Base-by-base conservation (phyloP, 2,329 filamentous ascomycete species). In the Ilyonectria robusta region DNA sequence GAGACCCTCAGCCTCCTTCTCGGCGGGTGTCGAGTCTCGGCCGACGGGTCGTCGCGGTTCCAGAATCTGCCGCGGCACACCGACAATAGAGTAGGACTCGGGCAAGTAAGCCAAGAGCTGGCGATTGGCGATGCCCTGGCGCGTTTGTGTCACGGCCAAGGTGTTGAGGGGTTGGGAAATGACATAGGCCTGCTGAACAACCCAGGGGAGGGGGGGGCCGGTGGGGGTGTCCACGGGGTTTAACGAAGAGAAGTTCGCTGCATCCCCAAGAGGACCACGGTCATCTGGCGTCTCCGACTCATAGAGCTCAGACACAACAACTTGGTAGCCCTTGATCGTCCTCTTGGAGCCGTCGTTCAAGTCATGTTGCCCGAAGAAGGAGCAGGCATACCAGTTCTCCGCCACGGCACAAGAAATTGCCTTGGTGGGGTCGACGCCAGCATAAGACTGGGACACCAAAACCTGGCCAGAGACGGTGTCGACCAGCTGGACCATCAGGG, bases 341-440 rank as follows among this genome's bases (percentile, higher is more conserved):
- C 87, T 85, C n/a, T 85, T 81, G 19, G 78, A 78, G 26, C 86
- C 83, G 68, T 91, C 88, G 48, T 84, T 81, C 35, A 91, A 84
- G 3, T 83, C 82, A 77, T 91, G 91, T 73, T 88, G 82, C 40
- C 87, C 88, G 74, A 88, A 92, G 80, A 95, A 93, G 8, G 94
- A 92, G 83, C 97, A 98, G 7, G 91, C 88, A 77, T 97, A 95
- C 94, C 95, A 98, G 82, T 99, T 98, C 84, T 99, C 96, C 0
- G 94, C 93, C 59, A 98, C 86, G 29, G 90, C 88, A 47, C 94
- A 94, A 23, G 92, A 86, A 67, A 97, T 92, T 0, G 91, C 87
- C 77, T 94, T 92, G 54, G 82, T 84, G 1, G 88, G 85, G 77
- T 98, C 95, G 37, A 97, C 90, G 4, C 92, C 92, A 6, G 87